A percentile compares a stretch with the other conserved stretches of the same genome.
Evolutionary conservation across 345 rosid genomes (phyloP).

Genomic region (Gossypium anomalum): DNA sequence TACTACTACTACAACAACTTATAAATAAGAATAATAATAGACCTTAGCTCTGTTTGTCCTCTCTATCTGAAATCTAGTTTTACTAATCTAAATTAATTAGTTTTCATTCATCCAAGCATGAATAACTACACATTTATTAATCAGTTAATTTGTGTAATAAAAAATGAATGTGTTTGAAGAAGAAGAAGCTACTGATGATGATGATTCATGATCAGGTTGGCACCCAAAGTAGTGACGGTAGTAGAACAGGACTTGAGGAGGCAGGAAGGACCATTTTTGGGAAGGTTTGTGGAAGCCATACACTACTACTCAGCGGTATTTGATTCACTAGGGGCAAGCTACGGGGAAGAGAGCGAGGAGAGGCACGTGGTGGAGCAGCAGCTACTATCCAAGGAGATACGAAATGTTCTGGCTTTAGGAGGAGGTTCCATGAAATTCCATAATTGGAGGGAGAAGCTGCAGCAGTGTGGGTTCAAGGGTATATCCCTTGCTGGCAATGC

Average conservation of each 20-base stretch:
- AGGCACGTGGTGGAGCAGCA: constrained; percentile 97
- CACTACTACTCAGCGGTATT: constrained; percentile 96
- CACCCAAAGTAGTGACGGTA: constrained; percentile 92
- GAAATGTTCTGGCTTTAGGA: constrained; percentile 71
- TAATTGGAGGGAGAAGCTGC: constrained; percentile 93
- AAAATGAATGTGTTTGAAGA: background rate
- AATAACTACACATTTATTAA: background rate
- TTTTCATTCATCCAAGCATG: background rate
- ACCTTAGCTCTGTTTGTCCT: background rate
- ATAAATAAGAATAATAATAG: background rate
- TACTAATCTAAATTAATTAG: background rate
- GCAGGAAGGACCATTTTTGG: constrained; percentile 85
- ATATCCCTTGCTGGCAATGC: constrained; percentile 88
- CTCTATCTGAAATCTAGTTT: background rate
- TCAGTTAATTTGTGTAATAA: background rate
- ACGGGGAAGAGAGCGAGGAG: constrained; percentile 96
- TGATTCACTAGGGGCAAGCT: constrained; percentile 90
- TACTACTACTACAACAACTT: background rate
- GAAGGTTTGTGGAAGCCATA: constrained; percentile 92
- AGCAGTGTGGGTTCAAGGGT: constrained; percentile 76
- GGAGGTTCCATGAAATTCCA: constrained; percentile 58
- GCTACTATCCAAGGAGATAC: constrained; percentile 79
- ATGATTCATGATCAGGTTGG: constrained; percentile 48
- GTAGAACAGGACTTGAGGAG: constrained; percentile 97
- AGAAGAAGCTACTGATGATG: too few species aligned